Conservation (phyloP, 1,284 basidiomycete genomes). For the Ganoderma meredithae region DNA sequence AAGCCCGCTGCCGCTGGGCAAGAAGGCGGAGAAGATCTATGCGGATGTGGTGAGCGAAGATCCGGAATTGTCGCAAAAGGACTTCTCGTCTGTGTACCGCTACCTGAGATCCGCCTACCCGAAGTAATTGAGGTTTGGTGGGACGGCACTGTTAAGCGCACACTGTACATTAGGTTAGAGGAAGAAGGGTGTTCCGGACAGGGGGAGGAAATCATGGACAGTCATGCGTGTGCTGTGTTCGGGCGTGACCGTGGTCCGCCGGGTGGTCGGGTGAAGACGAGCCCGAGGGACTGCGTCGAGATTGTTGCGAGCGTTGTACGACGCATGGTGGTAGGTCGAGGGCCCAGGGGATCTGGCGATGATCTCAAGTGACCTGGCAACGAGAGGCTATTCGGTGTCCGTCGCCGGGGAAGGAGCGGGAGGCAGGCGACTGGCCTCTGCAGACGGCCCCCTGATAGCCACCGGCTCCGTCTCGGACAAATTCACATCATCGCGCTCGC, state of each 20-base stretch:
- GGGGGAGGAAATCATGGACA: conserved; percentile 11
- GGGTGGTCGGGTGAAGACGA: not conserved
- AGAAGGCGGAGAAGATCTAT: conserved; percentile 69
- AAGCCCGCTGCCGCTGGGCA: conserved; percentile 69
- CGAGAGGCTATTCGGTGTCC: not conserved
- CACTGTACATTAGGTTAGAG: conserved; percentile 2
- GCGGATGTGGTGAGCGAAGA: conserved; percentile 56
- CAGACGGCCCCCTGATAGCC: conserved; percentile 17
- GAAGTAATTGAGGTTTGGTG: conserved; percentile 13
- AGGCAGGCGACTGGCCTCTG: conserved; percentile 15
- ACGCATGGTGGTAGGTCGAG: not conserved
- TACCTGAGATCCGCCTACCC: conserved; percentile 51
- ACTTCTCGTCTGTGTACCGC: conserved; percentile 84
- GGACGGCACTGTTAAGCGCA: not conserved
- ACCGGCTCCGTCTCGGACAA: conserved; percentile 27
- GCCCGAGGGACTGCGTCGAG: not conserved
- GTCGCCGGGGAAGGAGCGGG: not conserved
- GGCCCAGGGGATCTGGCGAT: not conserved
- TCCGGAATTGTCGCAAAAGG: conserved; percentile 69
- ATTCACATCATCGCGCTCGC: conserved; percentile 27
- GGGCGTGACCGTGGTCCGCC: not conserved
- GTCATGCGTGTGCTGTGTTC: not conserved
- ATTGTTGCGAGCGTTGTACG: not conserved
- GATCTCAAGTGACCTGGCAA: not conserved
- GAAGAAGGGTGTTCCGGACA: conserved; percentile 3